Evolutionary conservation across 768 basidiomycete species (phyloP).

Genomic region (Xerocomellus amylosporus): DNA sequence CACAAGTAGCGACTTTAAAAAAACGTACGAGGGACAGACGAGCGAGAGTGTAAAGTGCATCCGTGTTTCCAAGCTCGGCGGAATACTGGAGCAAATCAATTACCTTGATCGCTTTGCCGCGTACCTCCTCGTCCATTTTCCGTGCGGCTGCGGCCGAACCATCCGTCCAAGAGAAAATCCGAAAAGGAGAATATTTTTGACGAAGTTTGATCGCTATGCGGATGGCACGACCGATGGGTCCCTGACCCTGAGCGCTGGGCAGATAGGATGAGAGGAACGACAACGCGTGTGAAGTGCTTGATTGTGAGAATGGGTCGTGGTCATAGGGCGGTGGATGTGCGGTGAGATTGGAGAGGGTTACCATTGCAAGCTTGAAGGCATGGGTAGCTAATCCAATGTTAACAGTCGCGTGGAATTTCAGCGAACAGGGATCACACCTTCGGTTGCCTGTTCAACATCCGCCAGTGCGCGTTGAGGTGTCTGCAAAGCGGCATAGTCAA

Average conservation of each 20-base stretch:
- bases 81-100: conserved; percentile 79
- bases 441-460: conserved; percentile 44
- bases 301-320: conserved; percentile 43
- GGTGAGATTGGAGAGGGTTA: conserved; percentile 65
- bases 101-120: conserved; percentile 74
- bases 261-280: conserved; percentile 65
- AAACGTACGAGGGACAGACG: conserved; percentile 62
- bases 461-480: conserved; percentile 3
- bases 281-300: conserved; percentile 39
- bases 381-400: conserved; percentile 48
- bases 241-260: conserved; percentile 73
- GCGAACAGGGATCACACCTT: conserved; percentile 40
- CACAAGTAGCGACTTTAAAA: not conserved
- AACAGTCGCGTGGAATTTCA: not conserved
- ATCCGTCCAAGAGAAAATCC: conserved; percentile 41
- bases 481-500: conserved; percentile 12
- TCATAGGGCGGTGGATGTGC: conserved; percentile 54
- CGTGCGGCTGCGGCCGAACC: conserved; percentile 43
- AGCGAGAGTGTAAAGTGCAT: conserved; percentile 69
- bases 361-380: conserved; percentile 73
- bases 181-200: conserved; percentile 53
- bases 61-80: conserved; percentile 69
- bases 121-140: conserved; percentile 64
- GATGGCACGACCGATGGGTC: conserved; percentile 66
- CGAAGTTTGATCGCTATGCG: conserved; percentile 68